phyloP scores from a whole-genome alignment of 2,329 filamentous ascomycete species.

The Blastomyces silverae region DNA sequence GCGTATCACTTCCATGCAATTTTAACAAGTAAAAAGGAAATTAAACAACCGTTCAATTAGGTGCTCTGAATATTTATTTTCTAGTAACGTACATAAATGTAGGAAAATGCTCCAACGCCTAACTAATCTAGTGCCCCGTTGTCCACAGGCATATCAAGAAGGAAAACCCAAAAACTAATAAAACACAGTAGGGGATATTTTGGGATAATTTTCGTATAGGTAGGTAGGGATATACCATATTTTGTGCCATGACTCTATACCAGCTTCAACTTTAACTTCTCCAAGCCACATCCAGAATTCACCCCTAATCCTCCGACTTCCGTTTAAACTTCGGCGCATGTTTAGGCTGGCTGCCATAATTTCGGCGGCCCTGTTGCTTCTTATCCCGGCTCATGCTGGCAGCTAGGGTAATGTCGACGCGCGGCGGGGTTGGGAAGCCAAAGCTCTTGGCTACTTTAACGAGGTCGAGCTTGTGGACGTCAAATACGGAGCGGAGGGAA shows the following conservation, averaged over 20 bases:
- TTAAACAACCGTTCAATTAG: not conserved
- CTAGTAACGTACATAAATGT: not conserved
- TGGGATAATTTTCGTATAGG: not conserved
- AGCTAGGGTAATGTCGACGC: slow-evolving; percentile 71
- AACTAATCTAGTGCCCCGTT: not conserved
- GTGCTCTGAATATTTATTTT: not conserved
- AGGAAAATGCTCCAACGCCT: not conserved
- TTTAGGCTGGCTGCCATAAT: slow-evolving; percentile 71
- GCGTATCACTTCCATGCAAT: not conserved
- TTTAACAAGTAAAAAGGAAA: not conserved
- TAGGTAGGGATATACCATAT: not conserved
- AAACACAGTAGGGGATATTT: not conserved
- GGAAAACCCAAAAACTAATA: not conserved
- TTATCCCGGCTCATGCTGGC: slow-evolving; percentile 69
- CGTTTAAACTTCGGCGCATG: slow-evolving; percentile 54
- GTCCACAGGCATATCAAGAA: not conserved
- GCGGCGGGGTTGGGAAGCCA: slow-evolving; percentile 68
- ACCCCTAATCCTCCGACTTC: slow-evolving; percentile 33
- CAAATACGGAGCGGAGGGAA: slow-evolving; percentile 73
- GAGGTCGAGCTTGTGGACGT: slow-evolving; percentile 73
- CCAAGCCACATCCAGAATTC: not conserved
- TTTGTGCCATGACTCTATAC: not conserved
- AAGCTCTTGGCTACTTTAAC: slow-evolving; percentile 80
- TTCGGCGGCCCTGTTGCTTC: slow-evolving; percentile 59
- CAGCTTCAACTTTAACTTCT: not conserved